Percentiles rank a stretch among this genome's conserved stretches.
Evolutionary conservation across 306 rosid species (phyloP).

Genomic region (Vachellia collinsii): DNA sequence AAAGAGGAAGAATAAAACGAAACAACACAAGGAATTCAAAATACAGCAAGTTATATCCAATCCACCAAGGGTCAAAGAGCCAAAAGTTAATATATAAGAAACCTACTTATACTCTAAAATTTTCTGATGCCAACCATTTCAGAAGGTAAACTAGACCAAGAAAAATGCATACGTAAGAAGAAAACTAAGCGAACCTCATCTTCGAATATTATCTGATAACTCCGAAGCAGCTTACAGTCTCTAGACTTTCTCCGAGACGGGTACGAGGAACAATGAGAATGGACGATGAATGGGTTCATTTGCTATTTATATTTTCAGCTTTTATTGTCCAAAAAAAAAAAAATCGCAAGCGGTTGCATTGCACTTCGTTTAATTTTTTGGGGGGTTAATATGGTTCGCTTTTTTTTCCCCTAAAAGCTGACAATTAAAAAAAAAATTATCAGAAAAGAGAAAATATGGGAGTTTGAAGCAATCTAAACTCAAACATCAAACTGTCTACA

Average conservation of each 20-base stretch:
- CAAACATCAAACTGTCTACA: too few species aligned
- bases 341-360: background rate
- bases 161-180: background rate
- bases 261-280: background rate
- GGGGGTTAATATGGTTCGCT: too few species aligned
- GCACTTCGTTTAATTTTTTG: background rate
- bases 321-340: background rate
- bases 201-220: background rate
- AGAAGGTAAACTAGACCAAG: background rate
- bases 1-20: background rate
- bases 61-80: background rate
- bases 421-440: too few species aligned
- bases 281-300: background rate
- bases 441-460: too few species aligned
- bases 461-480: too few species aligned
- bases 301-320: background rate
- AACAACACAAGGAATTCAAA: slow-evolving; percentile 7
- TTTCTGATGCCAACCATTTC: background rate
- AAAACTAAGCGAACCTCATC: slow-evolving; percentile 38
- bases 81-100: background rate
- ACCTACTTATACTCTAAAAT: background rate
- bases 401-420: too few species aligned
- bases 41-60: background rate
- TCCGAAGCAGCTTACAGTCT: background rate
- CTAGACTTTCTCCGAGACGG: background rate